Conservation (phyloP, 2,329 filamentous ascomycete genomes). For the Didymella pomorum region DNA sequence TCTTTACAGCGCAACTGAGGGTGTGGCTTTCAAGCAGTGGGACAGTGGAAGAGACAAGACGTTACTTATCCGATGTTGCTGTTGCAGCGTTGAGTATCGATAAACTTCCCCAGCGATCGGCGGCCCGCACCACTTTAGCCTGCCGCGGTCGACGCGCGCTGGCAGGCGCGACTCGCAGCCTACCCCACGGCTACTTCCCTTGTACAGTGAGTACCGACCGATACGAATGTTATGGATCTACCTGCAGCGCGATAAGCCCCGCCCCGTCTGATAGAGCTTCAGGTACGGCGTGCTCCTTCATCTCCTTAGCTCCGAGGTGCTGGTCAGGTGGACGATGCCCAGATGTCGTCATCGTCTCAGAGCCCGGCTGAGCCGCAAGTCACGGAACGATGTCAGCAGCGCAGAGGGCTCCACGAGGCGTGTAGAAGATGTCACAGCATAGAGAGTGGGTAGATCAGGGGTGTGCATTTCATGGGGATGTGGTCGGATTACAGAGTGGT, state of each 20-base stretch:
- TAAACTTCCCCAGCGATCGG: constrained; percentile 30
- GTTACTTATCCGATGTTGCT: not conserved
- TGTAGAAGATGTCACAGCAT: constrained; percentile 12
- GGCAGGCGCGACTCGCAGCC: constrained; percentile 19
- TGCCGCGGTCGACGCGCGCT: constrained; percentile 20
- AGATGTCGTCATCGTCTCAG: constrained; percentile 46
- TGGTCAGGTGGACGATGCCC: constrained; percentile 32
- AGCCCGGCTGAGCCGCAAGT: constrained; percentile 41
- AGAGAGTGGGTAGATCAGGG: constrained; percentile 15
- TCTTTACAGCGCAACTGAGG: not conserved
- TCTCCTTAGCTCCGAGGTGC: constrained; percentile 1
- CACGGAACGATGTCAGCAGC: constrained; percentile 37
- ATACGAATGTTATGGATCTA: constrained; percentile 1
- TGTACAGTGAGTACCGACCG: constrained; percentile 1
- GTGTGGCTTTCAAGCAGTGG: not conserved
- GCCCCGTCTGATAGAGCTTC: not conserved
- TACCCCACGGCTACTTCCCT: constrained; percentile 25
- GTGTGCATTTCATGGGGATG: constrained; percentile 33
- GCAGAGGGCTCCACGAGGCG: constrained; percentile 22
- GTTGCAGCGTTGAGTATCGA: constrained; percentile 22
- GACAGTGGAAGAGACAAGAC: not conserved
- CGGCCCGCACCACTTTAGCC: constrained; percentile 25
- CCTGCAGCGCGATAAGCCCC: constrained; percentile 3
- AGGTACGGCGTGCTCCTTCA: constrained; percentile 9
- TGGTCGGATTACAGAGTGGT: constrained; percentile 33